Evolutionary conservation across 805 yeast species (phyloP).

Genomic region (Candida sphagnicola): DNA sequence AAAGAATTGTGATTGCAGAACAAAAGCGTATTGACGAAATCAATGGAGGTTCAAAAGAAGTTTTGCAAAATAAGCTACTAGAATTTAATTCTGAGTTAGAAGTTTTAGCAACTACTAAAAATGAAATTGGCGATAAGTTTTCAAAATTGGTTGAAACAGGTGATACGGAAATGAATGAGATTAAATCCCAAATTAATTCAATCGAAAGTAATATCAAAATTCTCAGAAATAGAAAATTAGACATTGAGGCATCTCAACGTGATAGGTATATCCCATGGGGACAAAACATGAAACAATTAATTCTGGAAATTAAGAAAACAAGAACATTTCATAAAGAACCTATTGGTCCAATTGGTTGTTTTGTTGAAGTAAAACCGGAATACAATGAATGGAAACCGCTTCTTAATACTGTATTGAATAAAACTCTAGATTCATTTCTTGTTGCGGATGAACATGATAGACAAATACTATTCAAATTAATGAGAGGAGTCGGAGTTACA

Average conservation of each 20-base stretch:
- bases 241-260: conserved; percentile 16
- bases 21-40: conserved; percentile 34
- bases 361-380: conserved; percentile 52
- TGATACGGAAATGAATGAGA: conserved; percentile 22
- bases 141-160: conserved; percentile 10
- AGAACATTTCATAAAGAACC: conserved; percentile 45
- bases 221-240: conserved; percentile 9
- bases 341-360: conserved; percentile 76
- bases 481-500: conserved; percentile 23
- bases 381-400: conserved; percentile 55
- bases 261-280: conserved; percentile 52
- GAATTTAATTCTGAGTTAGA: conserved; percentile 15
- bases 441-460: conserved; percentile 66
- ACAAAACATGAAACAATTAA: conserved; percentile 35
- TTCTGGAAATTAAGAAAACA: conserved; percentile 25
- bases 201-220: conserved; percentile 7
- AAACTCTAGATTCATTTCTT: conserved; percentile 56
- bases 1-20: conserved; percentile 26
- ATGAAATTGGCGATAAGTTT: conserved; percentile 12
- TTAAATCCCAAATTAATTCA: conserved; percentile 16
- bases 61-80: conserved; percentile 16
- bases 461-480: conserved; percentile 20
- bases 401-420: conserved; percentile 52
- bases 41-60: conserved; percentile 43
- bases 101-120: conserved; percentile 18